Percentiles rank a stretch among this genome's conserved stretches.
Evolutionary conservation across 371 early-diverging fungal species (phyloP).

Genomic region (Mucor circinelloides): DNA sequence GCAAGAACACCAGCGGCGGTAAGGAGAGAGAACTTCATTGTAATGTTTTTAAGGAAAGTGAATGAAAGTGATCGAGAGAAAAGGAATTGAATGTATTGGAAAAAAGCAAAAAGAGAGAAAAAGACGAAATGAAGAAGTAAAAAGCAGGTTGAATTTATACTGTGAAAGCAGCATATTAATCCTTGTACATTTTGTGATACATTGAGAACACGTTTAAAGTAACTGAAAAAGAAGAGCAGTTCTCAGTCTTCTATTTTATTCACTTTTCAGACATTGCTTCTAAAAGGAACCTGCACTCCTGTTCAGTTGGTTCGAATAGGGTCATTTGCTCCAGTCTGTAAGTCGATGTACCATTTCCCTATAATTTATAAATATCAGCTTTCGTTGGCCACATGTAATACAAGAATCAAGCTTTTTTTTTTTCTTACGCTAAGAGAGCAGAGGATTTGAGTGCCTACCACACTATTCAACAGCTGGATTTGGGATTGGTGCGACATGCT

Average conservation of each 20-base stretch:
- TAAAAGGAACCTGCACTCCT: conserved; percentile 26
- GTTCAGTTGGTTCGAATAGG: conserved; percentile 19
- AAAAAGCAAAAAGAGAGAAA: conserved; percentile 9
- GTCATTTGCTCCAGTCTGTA: conserved; percentile 25
- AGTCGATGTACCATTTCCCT: conserved; percentile 18
- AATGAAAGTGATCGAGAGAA: not conserved
- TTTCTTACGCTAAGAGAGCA: conserved; percentile 45
- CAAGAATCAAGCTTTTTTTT: conserved; percentile 8
- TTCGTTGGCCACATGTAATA: not conserved
- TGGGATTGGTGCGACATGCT: conserved; percentile 37
- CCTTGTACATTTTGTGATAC: conserved; percentile 27
- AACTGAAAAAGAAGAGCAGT: conserved; percentile 11
- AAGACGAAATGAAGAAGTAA: not conserved
- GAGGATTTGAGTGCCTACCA: conserved; percentile 35
- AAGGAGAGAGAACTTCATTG: conserved; percentile 33
- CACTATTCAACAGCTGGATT: conserved; percentile 34
- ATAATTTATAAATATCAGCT: not conserved
- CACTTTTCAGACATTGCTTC: conserved; percentile 16
- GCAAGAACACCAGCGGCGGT: conserved; percentile 25
- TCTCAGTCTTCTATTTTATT: conserved; percentile 15
- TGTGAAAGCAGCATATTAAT: not conserved
- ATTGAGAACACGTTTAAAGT: conserved; percentile 31
- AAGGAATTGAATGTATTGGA: not conserved
- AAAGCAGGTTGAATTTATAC: conserved; percentile 3
- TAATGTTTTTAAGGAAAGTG: conserved; percentile 15